A percentile compares a stretch with the other conserved stretches of the same genome.
Evolutionary conservation across 2,329 filamentous ascomycete genomes (phyloP).

Genomic region (Fusarium caatingaense): DNA sequence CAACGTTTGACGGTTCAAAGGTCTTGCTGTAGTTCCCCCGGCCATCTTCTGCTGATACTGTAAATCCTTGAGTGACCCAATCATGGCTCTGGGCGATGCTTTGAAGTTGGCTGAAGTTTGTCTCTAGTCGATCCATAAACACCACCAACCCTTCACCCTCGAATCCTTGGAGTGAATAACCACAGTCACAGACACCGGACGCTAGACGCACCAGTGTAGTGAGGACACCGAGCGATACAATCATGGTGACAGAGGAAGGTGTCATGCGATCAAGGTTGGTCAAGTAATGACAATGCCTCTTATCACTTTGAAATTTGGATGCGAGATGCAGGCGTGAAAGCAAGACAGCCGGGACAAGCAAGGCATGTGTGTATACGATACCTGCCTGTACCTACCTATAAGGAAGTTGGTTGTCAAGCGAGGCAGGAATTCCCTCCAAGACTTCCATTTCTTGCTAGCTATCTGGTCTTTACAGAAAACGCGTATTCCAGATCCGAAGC

Average conservation of each 20-base stretch:
- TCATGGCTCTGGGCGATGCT: slow-evolving; percentile 63
- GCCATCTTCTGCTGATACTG: slow-evolving; percentile 66
- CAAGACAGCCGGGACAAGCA: neutral
- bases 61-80: slow-evolving; percentile 77
- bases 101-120: slow-evolving; percentile 72
- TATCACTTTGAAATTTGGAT: neutral
- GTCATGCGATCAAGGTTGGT: neutral
- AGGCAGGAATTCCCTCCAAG: neutral
- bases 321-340: neutral
- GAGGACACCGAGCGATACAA: neutral
- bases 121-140: slow-evolving; percentile 78
- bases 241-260: slow-evolving; percentile 16
- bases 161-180: slow-evolving; percentile 67
- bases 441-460: neutral
- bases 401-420: neutral
- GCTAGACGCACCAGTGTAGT: slow-evolving; percentile 28
- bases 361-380: neutral
- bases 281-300: neutral
- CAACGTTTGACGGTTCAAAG: slow-evolving; percentile 67
- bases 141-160: slow-evolving; percentile 57
- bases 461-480: neutral
- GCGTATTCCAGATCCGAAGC: neutral
- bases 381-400: neutral
- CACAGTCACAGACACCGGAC: slow-evolving; percentile 74
- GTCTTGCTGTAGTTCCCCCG: slow-evolving; percentile 75